Conservation (phyloP, 495 filamentous ascomycete genomes). For the Geopyxis carbonaria region DNA sequence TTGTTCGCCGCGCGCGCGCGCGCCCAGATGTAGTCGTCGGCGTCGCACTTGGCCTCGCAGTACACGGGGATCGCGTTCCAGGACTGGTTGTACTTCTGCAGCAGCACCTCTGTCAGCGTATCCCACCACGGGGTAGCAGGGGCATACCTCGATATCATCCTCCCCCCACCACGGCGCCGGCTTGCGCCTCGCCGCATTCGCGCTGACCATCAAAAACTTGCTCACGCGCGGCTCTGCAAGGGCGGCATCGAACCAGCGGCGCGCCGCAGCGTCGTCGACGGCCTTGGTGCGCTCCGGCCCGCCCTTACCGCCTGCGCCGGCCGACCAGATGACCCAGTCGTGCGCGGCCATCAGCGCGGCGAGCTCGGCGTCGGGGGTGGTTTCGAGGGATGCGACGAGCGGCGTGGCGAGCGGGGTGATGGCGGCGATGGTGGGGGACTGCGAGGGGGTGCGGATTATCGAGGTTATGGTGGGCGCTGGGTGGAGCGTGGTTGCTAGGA, state of each 20-base stretch:
- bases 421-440: constrained; percentile 43
- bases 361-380: constrained; percentile 34
- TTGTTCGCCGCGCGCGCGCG: constrained; percentile 26
- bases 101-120: neutral
- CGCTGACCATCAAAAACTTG: constrained; percentile 59
- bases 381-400: constrained; percentile 44
- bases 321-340: constrained; percentile 67
- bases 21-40: constrained; percentile 51
- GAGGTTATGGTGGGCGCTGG: constrained; percentile 60
- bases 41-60: constrained; percentile 55
- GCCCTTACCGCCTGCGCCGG: constrained; percentile 69
- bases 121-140: neutral
- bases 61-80: constrained; percentile 43
- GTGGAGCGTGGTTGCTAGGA: constrained; percentile 56
- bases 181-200: constrained; percentile 21
- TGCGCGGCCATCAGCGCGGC: constrained; percentile 49
- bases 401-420: constrained; percentile 36
- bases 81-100: constrained; percentile 28
- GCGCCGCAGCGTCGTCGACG: constrained; percentile 41
- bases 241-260: constrained; percentile 50
- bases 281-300: constrained; percentile 42
- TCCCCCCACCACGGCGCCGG: constrained; percentile 53
- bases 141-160: constrained; percentile 33
- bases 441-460: constrained; percentile 53
- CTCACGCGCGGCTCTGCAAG: constrained; percentile 39